Base-by-base conservation (phyloP, 1,284 basidiomycete genomes). In the Ganoderma boninense region DNA sequence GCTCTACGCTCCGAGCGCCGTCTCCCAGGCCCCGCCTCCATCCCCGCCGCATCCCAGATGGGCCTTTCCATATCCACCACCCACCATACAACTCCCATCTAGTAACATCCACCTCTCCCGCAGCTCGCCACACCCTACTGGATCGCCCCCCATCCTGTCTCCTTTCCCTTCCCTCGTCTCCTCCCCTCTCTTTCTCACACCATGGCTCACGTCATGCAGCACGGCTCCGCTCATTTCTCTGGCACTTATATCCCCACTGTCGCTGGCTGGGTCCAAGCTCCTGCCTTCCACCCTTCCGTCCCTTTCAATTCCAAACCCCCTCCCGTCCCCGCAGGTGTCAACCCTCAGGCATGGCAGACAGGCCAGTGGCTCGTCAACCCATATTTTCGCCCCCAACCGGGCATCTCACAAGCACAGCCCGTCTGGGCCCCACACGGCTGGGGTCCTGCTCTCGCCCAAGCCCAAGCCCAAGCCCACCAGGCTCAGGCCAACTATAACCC, bases 401-500 rank as follows among this genome's bases (percentile, higher is more conserved):
- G 71, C 8, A 65, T 69, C 67, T 65, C 70, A 32, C 74, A 74
- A 20, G 61, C 54, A 7, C 43, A 71, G 7, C 76, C 72, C 23
- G 72, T 74, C 38, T 79, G 78, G 76, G 77, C 77, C 42, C 79
- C 78, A 20, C 81, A 80, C 70, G 74, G 74, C 67, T 82, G 77
- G 78, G 73, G 72, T 11, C 62, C 68, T 40, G 65, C 76, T 20
- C 65, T 71, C 14, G 74, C 71, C 6, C 71, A 70, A 66, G 78
- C 79, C 18, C 62, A 63, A 18, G 38, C 59, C 1, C 35, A n/a
- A 40, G 59, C 59, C 20, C 49, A 52, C 49, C 49, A 52, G 29
- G 26, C 16, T 11, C 62, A 62, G 62, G 18, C 6, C 76, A 80
- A 79, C 52, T 86, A 79, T 72, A 90, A 91, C 71, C 91, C 92